phyloP scores from a whole-genome alignment of 352 stramenopile genomes.

The Peronospora tabacina region DNA sequence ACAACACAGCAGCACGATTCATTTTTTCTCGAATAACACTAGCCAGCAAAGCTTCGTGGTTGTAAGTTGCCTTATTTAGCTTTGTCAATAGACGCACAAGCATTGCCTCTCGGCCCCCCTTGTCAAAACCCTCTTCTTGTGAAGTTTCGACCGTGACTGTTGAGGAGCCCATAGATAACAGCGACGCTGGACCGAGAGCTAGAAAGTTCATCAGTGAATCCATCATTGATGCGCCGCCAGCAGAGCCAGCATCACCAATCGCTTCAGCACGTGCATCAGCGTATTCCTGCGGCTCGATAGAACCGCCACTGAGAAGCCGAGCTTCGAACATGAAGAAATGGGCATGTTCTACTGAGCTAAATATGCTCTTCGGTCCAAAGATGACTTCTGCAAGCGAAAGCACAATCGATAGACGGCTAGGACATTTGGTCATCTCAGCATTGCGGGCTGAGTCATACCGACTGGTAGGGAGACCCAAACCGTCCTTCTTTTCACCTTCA shows the following conservation, averaged over 20 bases:
- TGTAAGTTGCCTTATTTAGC: conserved; percentile 76
- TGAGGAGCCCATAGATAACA: conserved; percentile 38
- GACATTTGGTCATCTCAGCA: conserved; percentile 63
- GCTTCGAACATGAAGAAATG: conserved; percentile 89
- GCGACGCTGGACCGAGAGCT: conserved; percentile 59
- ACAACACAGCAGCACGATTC: conserved; percentile 72
- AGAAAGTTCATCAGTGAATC: conserved; percentile 86
- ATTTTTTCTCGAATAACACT: conserved; percentile 72
- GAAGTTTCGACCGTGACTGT: conserved; percentile 41
- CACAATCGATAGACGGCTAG: conserved; percentile 77
- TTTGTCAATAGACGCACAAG: conserved; percentile 80
- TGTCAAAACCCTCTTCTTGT: conserved; percentile 81
- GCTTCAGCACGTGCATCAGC: conserved; percentile 55
- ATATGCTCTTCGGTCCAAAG: conserved; percentile 51
- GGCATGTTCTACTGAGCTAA: conserved; percentile 77
- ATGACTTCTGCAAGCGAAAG: conserved; percentile 76
- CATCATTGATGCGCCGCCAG: conserved; percentile 66
- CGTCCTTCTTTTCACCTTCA: conserved; percentile 75
- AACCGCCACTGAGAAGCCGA: conserved; percentile 70
- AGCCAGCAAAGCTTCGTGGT: conserved; percentile 56
- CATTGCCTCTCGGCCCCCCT: conserved; percentile 71
- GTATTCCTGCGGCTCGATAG: conserved; percentile 79
- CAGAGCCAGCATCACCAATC: conserved; percentile 37
- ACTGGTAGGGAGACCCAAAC: conserved; percentile 45
- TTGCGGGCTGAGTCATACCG: conserved; percentile 74